Percentiles rank a stretch among this genome's conserved stretches.
Conservation (phyloP, 352 stramenopile species). For the Pythium insidiosum region DNA sequence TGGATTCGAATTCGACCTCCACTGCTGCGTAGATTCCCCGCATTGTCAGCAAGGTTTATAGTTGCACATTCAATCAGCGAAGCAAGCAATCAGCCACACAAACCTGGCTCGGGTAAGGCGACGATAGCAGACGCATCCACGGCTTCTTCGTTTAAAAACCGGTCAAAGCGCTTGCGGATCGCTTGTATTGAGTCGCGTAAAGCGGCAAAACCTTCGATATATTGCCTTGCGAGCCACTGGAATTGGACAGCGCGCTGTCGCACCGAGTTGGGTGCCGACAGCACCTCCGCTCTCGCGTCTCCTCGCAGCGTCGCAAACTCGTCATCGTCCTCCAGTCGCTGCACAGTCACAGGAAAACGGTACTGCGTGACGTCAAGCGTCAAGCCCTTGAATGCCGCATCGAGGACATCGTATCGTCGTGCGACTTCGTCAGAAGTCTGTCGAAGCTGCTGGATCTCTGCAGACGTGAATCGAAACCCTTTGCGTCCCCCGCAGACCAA, state of each 20-base stretch:
- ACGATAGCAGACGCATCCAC: too few species aligned
- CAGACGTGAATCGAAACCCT: conserved; percentile 70
- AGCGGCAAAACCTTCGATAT: conserved; percentile 47
- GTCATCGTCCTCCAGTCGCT: conserved; percentile 54
- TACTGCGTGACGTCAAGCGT: conserved; percentile 55
- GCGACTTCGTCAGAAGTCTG: conserved; percentile 38
- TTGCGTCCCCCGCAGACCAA: conserved; percentile 67
- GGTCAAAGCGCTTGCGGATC: conserved; percentile 42
- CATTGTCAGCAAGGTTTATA: background rate
- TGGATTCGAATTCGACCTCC: conserved; percentile 82
- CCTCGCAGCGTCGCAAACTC: conserved; percentile 11
- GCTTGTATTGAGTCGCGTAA: conserved; percentile 38
- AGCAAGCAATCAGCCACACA: background rate
- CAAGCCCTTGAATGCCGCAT: conserved; percentile 43
- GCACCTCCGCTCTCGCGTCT: background rate
- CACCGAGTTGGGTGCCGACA: conserved; percentile 19
- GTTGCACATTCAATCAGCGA: too few species aligned
- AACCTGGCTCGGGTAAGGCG: too few species aligned
- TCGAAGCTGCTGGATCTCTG: conserved; percentile 55
- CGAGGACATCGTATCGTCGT: conserved; percentile 37
- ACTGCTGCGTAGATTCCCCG: conserved; percentile 29
- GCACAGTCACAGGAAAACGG: conserved; percentile 34
- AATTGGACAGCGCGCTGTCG: conserved; percentile 55
- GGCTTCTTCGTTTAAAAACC: background rate
- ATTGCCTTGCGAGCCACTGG: conserved; percentile 61